Evolutionary conservation across 176 grass and related monocot genomes (phyloP), one percentile per base, ranked within the genome.

Genomic region (Olyra latifolia): DNA sequence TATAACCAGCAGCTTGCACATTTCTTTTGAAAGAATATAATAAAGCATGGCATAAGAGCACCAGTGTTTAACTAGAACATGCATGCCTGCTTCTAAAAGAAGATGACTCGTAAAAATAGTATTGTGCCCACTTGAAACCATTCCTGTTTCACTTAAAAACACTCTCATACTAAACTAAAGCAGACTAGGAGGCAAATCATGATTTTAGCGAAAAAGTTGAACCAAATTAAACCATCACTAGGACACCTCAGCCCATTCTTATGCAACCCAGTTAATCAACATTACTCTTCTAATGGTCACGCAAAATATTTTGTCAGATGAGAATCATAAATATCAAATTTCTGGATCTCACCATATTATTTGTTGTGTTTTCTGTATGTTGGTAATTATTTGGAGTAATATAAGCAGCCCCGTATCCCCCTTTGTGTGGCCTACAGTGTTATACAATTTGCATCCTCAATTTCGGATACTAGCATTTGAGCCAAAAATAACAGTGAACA

Each of bases 361-460:
- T 81, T 22, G 10, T 78, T 83, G 38, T 58, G 48, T 53, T 78
- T 88, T 66, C n/a, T 55, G 27, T 39, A 30, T 27, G 48, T 60
- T 42, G 22, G 22, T 78, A 63, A 82, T 66, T 65, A 78, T 64
- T 55, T 61, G 39, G 44, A 72, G 66, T 14, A 62, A 58, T 25
- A 49, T 12, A 67, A 50, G 49, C 11, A 67, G 66, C 6, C 48
- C 0, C 8, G 49, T 48, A 47, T 30, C 49, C 71, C 39, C 20
- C 67, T 75, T 47, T 49, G 30, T 73, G 16, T 56, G 38, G 16
- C 69, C 50, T 48, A 74, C 16, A 15, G 11, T 28, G 23, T 27
- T 25, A 61, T 66, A 72, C 59, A 69, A 16, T 79, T 60, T 48
- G 65, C 22, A 69, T 68, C 46, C 66, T 32, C 27, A 8, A 62